phyloP scores from a whole-genome alignment of 208 protist species.

The Novymonas esmeraldas region DNA sequence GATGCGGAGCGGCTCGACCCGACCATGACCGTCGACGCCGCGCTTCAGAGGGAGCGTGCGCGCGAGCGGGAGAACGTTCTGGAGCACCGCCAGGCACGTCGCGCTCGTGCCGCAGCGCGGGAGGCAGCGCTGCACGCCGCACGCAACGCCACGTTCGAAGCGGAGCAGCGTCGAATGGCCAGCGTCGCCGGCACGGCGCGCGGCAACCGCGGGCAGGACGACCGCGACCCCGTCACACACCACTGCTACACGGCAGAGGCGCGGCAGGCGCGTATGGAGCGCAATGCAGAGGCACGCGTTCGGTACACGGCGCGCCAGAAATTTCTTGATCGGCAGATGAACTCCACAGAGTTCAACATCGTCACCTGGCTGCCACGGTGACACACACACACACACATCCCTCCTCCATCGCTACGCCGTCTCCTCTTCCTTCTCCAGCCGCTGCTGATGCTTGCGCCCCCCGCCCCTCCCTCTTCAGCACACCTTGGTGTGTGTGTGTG shows the following conservation, averaged over 20 bases:
- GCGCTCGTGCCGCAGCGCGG: constrained; percentile 23
- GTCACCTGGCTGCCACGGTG: constrained; percentile 48
- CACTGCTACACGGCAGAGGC: constrained; percentile 49
- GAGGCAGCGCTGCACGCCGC: constrained; percentile 27
- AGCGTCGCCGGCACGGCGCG: constrained; percentile 30
- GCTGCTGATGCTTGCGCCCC: no score
- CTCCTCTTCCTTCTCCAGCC: no score
- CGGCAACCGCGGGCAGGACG: constrained; percentile 58
- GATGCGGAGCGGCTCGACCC: constrained; percentile 59
- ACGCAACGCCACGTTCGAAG: constrained; percentile 41
- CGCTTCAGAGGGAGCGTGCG: constrained; percentile 41
- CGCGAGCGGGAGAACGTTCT: constrained; percentile 2
- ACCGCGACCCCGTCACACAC: constrained; percentile 62
- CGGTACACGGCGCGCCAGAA: constrained; percentile 48
- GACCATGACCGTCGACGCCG: constrained; percentile 40
- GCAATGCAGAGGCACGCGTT: constrained; percentile 24
- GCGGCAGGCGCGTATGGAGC: constrained; percentile 21
- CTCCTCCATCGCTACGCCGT: no score
- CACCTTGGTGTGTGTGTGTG: no score
- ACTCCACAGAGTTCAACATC: constrained; percentile 64
- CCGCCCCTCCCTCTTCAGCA: no score
- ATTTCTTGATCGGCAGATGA: constrained; percentile 22
- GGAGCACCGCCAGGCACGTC: constrained; percentile 17
- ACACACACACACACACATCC: no score
- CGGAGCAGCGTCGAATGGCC: constrained; percentile 25